A percentile compares a stretch with the other conserved stretches of the same genome.
phyloP scores from a whole-genome alignment of 495 filamentous ascomycete genomes.

The Tuber melanosporum region DNA sequence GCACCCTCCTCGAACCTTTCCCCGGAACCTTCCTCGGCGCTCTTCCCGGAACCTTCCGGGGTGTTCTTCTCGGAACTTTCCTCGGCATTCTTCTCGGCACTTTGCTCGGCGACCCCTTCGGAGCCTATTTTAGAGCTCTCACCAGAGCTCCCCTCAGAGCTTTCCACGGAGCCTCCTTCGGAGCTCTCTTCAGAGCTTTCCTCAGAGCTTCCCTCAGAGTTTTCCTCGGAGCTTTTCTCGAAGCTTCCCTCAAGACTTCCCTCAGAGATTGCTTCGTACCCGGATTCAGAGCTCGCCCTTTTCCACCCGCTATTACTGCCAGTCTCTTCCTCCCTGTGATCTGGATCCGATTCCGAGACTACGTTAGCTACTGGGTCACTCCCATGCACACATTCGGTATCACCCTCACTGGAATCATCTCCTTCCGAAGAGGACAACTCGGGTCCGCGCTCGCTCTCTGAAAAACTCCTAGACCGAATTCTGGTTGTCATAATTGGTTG shows the following conservation, averaged over 20 bases:
- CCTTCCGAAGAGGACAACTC: neutral
- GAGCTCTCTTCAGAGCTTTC: neutral
- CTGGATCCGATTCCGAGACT: too few species aligned
- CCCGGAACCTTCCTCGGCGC: too few species aligned
- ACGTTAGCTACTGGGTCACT: neutral
- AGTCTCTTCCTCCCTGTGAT: neutral
- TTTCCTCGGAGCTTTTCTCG: neutral
- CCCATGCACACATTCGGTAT: neutral
- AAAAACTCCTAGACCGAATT: neutral
- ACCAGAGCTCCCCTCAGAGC: neutral
- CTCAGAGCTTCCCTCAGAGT: too few species aligned
- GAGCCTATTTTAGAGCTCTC: neutral
- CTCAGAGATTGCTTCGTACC: neutral
- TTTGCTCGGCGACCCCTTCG: neutral
- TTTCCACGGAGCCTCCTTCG: neutral
- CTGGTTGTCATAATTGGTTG: neutral
- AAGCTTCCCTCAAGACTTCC: neutral
- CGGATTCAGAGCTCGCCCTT: neutral
- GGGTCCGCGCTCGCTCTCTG: neutral
- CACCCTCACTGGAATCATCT: accelerated
- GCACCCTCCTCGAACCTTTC: neutral
- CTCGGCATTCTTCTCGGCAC: neutral
- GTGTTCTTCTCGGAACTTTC: too few species aligned
- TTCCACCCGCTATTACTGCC: neutral
- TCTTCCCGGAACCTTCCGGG: too few species aligned